A percentile compares a stretch with the other conserved stretches of the same genome.
Evolutionary conservation across 371 early-diverging fungal genomes (phyloP).

Genomic region (Mortierella sp.): DNA sequence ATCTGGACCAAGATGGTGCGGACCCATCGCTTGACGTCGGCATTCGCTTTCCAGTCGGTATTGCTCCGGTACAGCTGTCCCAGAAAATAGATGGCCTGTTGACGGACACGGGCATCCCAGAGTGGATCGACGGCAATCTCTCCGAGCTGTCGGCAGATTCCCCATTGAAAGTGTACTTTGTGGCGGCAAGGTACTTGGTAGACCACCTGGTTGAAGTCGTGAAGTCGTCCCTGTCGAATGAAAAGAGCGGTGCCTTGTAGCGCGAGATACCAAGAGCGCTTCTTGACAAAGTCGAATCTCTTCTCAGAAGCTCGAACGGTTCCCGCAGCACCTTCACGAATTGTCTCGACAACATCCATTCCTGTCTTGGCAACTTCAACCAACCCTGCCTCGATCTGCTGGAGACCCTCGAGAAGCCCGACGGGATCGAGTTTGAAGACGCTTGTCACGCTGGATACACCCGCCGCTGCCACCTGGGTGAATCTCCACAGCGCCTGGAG

Average conservation of each 20-base stretch:
- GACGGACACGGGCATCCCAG: background rate
- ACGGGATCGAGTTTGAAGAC: background rate
- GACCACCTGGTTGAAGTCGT: background rate
- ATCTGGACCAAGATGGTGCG: background rate
- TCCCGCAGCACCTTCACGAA: background rate
- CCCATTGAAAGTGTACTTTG: background rate
- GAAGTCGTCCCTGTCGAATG: background rate
- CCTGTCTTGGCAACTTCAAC: background rate
- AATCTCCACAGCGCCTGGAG: background rate
- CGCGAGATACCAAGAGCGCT: slow-evolving; percentile 10
- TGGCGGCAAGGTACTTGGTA: slow-evolving; percentile 8
- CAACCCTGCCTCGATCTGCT: no score
- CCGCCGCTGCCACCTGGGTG: background rate
- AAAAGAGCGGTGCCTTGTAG: background rate
- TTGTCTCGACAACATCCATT: background rate
- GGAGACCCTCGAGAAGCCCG: background rate
- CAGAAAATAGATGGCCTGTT: background rate
- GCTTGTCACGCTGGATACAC: background rate
- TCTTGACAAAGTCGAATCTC: background rate
- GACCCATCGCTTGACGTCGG: background rate
- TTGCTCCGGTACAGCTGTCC: slow-evolving; percentile 13
- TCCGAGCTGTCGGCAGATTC: slow-evolving; percentile 7
- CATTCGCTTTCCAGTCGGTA: background rate
- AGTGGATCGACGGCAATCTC: background rate
- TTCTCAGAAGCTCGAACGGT: background rate